Evolutionary conservation across 1,139 yeast genomes (phyloP).

Genomic region (Suhomyces maxii): DNA sequence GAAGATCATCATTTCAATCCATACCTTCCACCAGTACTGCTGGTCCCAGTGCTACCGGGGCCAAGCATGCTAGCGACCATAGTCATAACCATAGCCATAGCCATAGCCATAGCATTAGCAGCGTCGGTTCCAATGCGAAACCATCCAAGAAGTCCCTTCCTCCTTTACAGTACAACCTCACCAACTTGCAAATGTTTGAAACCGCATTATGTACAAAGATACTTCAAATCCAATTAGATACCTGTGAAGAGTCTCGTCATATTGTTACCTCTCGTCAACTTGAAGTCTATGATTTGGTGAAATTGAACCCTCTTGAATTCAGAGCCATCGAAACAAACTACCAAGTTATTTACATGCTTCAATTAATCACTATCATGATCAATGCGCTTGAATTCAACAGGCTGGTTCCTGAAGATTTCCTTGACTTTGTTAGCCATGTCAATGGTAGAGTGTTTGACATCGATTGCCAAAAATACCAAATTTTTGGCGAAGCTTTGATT

Average conservation of each 20-base stretch:
- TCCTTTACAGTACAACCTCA: slow-evolving; percentile 8
- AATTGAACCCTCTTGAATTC: slow-evolving; percentile 9
- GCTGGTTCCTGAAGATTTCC: slow-evolving; percentile 13
- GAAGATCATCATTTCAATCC: slow-evolving; percentile 4
- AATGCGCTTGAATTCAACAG: slow-evolving; percentile 17
- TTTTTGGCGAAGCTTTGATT: slow-evolving; percentile 25
- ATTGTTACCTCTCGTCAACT: slow-evolving; percentile 6
- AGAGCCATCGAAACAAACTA: slow-evolving; percentile 16
- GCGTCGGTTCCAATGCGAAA: neutral
- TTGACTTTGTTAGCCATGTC: slow-evolving; percentile 17
- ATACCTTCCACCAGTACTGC: neutral
- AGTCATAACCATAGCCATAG: too few species aligned
- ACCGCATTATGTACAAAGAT: slow-evolving; percentile 10
- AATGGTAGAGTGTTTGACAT: slow-evolving; percentile 23
- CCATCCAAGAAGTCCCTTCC: slow-evolving; percentile 1
- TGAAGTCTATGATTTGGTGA: slow-evolving; percentile 10
- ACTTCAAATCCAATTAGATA: slow-evolving; percentile 7
- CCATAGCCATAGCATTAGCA: too few species aligned
- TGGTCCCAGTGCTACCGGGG: neutral
- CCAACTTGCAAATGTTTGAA: slow-evolving; percentile 8
- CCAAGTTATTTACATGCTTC: slow-evolving; percentile 21
- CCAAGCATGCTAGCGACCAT: too few species aligned
- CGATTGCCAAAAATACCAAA: slow-evolving; percentile 15
- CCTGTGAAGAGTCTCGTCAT: neutral
- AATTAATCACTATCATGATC: slow-evolving; percentile 20